Conservation (phyloP, 2,329 filamentous ascomycete genomes). For the Apiospora aurea region DNA sequence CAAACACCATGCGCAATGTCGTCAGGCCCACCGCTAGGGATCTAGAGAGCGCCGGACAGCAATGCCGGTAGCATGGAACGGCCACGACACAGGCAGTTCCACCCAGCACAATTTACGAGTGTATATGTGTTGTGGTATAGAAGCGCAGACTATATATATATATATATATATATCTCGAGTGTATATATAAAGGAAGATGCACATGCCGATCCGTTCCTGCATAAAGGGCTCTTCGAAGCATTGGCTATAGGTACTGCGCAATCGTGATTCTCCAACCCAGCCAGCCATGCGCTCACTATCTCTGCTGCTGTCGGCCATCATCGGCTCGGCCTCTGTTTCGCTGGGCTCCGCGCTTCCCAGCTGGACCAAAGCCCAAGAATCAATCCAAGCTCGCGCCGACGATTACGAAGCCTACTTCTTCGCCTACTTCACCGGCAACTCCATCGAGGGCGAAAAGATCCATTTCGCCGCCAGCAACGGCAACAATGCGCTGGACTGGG, state of each 20-base stretch:
- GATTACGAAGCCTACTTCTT: slow-evolving; percentile 56
- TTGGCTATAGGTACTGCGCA: neutral
- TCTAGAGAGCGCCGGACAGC: neutral
- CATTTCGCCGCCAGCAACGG: slow-evolving; percentile 59
- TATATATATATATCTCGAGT: neutral
- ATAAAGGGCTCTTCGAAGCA: neutral
- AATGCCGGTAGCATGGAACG: neutral
- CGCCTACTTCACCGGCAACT: slow-evolving; percentile 57
- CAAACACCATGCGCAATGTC: neutral
- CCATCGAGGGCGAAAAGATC: slow-evolving; percentile 56
- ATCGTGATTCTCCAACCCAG: no score
- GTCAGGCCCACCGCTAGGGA: slow-evolving; percentile 9
- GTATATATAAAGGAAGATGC: neutral
- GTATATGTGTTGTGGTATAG: neutral
- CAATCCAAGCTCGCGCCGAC: slow-evolving; percentile 30
- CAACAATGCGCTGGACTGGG: slow-evolving; percentile 59
- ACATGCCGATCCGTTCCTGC: slow-evolving; percentile 8
- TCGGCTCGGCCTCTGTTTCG: slow-evolving; percentile 6
- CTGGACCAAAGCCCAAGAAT: neutral
- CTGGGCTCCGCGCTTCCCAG: neutral
- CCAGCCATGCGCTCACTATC: slow-evolving; percentile 3
- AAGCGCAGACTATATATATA: neutral
- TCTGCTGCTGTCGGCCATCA: neutral
- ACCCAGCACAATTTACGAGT: neutral
- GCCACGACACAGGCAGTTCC: neutral